These are phyloP conservation scores for Cladosporium austrohemisphaericum DNA, from an alignment of 2,329 filamentous ascomycete genomes.

Conservation along the genomic window DNA sequence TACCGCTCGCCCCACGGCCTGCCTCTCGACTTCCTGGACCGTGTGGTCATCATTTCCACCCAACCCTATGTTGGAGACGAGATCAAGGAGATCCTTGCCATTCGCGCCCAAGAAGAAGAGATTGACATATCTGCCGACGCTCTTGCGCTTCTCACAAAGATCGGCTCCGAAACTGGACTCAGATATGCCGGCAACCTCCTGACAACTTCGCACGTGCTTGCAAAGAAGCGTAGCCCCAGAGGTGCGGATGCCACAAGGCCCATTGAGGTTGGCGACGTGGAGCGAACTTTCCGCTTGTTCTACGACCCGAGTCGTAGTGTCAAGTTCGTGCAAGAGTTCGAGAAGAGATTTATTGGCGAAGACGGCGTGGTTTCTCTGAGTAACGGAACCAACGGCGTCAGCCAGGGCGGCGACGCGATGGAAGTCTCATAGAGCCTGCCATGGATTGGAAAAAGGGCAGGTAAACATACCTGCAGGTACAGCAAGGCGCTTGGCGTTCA, in stretches of 20 bases:
- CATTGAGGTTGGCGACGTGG: constrained; percentile 81
- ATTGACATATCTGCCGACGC: constrained; percentile 88
- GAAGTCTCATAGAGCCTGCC: constrained; percentile 55
- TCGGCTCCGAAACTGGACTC: constrained; percentile 85
- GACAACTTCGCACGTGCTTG: constrained; percentile 84
- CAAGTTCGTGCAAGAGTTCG: constrained; percentile 83
- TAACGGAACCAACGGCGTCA: constrained; percentile 45
- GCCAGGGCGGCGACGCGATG: constrained; percentile 56
- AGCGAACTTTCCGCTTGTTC: constrained; percentile 90
- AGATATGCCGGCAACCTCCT: constrained; percentile 98
- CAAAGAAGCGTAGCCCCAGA: constrained; percentile 66
- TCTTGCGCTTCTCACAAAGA: constrained; percentile 88
- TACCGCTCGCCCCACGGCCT: constrained; percentile 92
- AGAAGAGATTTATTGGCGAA: constrained; percentile 89
- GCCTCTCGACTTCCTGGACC: constrained; percentile 91
- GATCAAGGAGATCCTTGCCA: constrained; percentile 85
- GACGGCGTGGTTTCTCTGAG: constrained; percentile 72
- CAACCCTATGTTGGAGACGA: constrained; percentile 78
- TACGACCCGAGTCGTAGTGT: constrained; percentile 86
- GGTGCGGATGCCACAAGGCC: constrained; percentile 56
- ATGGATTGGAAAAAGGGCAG: background rate
- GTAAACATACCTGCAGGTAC: background rate
- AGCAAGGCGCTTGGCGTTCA: constrained; percentile 11
- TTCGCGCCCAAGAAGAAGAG: constrained; percentile 93
- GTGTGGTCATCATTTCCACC: constrained; percentile 94